Conservation (phyloP, 1,284 basidiomycete species). For the Ustilago trichophora region DNA sequence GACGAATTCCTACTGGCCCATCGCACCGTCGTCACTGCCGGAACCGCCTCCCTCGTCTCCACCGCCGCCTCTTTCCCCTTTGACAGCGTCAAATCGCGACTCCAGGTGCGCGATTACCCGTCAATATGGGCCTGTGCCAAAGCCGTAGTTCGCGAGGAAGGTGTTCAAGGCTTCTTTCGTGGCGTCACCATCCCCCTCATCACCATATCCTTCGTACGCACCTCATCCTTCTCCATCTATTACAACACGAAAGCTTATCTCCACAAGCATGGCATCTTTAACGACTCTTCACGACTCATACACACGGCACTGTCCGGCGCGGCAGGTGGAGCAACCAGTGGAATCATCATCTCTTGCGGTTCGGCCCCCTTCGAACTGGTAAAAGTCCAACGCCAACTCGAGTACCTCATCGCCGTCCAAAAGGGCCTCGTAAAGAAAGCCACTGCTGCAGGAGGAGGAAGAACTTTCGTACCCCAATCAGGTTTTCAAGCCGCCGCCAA, state of each 20-base stretch:
- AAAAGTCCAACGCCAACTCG: slow-evolving; percentile 84
- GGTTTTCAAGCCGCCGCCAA: slow-evolving; percentile 61
- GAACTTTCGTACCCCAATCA: slow-evolving; percentile 53
- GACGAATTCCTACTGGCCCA: slow-evolving; percentile 50
- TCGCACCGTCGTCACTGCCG: slow-evolving; percentile 62
- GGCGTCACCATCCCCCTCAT: slow-evolving; percentile 84
- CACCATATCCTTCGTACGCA: slow-evolving; percentile 95
- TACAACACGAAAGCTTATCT: slow-evolving; percentile 85
- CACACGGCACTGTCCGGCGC: slow-evolving; percentile 57
- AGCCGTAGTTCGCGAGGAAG: slow-evolving; percentile 81
- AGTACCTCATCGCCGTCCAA: slow-evolving; percentile 87
- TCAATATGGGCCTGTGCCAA: slow-evolving; percentile 60
- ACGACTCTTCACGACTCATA: slow-evolving; percentile 21
- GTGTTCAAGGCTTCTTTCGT: slow-evolving; percentile 87
- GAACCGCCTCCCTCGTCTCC: slow-evolving; percentile 63
- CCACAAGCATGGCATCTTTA: slow-evolving; percentile 64
- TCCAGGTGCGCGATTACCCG: slow-evolving; percentile 65
- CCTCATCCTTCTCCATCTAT: slow-evolving; percentile 92
- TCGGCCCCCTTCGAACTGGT: slow-evolving; percentile 85
- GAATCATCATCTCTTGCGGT: slow-evolving; percentile 75
- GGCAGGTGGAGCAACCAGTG: slow-evolving; percentile 78
- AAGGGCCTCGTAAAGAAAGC: slow-evolving; percentile 70
- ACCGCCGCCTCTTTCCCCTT: slow-evolving; percentile 64
- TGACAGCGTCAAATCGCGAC: slow-evolving; percentile 61
- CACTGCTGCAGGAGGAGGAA: neutral